Conservation (phyloP, 306 rosid genomes). For the Crataegus laevigata region DNA sequence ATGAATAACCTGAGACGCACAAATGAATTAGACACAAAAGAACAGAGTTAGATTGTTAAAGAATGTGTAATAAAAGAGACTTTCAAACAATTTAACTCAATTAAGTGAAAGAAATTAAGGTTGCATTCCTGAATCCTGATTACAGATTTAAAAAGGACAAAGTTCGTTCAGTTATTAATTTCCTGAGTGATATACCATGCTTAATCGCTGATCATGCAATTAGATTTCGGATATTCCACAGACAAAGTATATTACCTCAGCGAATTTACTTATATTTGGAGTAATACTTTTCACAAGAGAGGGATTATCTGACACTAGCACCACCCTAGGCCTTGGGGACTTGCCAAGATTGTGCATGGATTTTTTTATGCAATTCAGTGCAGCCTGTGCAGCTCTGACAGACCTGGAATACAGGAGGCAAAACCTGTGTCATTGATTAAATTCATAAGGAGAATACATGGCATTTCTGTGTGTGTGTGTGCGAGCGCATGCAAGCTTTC, state of each 20-base stretch:
- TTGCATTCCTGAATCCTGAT: background rate
- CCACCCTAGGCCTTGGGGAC: conserved; percentile 56
- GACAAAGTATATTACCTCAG: conserved; percentile 57
- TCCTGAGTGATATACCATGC: background rate
- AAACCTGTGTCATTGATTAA: conserved; percentile 12
- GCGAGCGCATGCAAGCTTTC: background rate
- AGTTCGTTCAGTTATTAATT: background rate
- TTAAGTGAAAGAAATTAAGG: background rate
- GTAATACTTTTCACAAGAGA: conserved; percentile 49
- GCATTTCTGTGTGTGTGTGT: background rate
- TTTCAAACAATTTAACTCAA: background rate
- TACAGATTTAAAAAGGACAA: background rate
- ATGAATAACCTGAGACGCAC: conserved; percentile 62
- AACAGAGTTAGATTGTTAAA: background rate
- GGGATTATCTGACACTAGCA: conserved; percentile 82
- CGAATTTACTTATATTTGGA: conserved; percentile 56
- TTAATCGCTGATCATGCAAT: background rate
- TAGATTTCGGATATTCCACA: background rate
- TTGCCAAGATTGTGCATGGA: conserved; percentile 33
- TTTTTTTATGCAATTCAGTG: conserved; percentile 59
- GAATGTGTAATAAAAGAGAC: background rate
- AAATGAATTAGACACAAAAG: background rate
- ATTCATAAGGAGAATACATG: background rate
- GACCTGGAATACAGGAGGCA: conserved; percentile 46
- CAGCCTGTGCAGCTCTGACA: conserved; percentile 70